Conservation (phyloP, 352 stramenopile genomes). For the Peronosclerospora sorghi region DNA sequence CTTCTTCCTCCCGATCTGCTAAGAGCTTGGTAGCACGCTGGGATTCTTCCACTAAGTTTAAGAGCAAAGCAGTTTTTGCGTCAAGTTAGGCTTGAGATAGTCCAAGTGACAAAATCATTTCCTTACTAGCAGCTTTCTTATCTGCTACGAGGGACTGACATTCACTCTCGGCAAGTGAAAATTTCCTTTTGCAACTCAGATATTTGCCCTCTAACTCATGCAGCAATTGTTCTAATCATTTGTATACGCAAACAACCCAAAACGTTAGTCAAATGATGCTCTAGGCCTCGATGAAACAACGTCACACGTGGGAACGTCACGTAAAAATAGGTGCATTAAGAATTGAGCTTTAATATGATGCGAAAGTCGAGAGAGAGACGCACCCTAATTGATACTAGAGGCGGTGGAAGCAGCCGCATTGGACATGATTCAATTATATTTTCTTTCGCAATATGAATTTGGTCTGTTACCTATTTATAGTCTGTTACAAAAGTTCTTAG, state of each 20-base stretch:
- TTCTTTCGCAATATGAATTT: too few relatives aligned
- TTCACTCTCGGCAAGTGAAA: slow-evolving; percentile 38
- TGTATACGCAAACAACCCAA: too few relatives aligned
- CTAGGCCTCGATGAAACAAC: too few relatives aligned
- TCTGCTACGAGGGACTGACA: slow-evolving; percentile 36
- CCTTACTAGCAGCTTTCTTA: slow-evolving; percentile 38
- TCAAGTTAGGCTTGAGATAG: too few relatives aligned
- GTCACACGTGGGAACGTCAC: background rate
- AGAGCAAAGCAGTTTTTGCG: background rate
- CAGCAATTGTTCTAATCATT: slow-evolving; percentile 49
- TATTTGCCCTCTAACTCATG: too few relatives aligned
- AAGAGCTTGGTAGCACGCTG: slow-evolving; percentile 17
- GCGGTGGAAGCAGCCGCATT: too few relatives aligned
- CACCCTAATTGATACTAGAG: slow-evolving; percentile 49
- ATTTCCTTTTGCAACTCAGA: slow-evolving; percentile 43
- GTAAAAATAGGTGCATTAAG: background rate
- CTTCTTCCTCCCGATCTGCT: slow-evolving; percentile 20
- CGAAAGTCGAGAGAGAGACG: slow-evolving; percentile 1
- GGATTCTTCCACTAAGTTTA: slow-evolving; percentile 20
- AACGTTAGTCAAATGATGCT: background rate
- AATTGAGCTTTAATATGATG: background rate
- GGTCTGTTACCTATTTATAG: too few relatives aligned
- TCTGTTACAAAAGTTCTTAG: too few relatives aligned
- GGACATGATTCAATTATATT: too few relatives aligned
- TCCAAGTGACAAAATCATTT: background rate